Evolutionary conservation across 2,329 filamentous ascomycete species (phyloP).

Genomic region (Leptographium procerum): DNA sequence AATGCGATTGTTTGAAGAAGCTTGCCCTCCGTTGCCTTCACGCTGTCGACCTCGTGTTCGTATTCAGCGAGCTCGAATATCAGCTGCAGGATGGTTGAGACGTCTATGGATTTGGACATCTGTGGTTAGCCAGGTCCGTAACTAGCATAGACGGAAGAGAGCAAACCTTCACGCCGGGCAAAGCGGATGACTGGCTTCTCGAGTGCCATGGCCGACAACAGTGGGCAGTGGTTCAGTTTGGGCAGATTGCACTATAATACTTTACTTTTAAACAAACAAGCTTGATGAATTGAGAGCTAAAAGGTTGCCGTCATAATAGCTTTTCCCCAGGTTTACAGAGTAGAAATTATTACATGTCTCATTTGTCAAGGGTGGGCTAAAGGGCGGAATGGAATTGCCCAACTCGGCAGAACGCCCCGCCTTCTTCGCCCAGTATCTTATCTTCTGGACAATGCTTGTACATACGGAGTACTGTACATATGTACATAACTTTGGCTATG

Average conservation of each 20-base stretch:
- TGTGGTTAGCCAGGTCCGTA: neutral
- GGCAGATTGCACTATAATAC: too few relatives aligned
- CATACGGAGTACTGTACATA: neutral
- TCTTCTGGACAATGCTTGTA: too few relatives aligned
- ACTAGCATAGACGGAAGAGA: neutral
- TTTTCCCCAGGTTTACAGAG: neutral
- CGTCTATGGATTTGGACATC: slow-evolving; percentile 52
- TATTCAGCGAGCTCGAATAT: slow-evolving; percentile 82
- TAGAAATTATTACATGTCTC: too few relatives aligned
- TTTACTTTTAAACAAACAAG: too few relatives aligned
- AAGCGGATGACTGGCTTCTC: slow-evolving; percentile 35
- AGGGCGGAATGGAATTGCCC: neutral
- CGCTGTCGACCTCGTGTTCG: slow-evolving; percentile 63
- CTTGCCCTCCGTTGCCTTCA: slow-evolving; percentile 66
- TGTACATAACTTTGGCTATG: neutral
- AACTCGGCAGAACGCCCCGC: neutral
- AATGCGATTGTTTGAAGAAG: slow-evolving; percentile 72
- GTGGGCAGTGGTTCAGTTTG: too few relatives aligned
- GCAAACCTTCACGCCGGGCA: slow-evolving; percentile 46
- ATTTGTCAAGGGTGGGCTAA: neutral
- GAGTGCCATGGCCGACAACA: slow-evolving; percentile 17
- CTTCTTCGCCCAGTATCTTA: neutral
- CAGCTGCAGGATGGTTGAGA: slow-evolving; percentile 66
- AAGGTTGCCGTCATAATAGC: neutral
- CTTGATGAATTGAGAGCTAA: neutral